Percentiles rank a stretch among this genome's conserved stretches.
phyloP scores from a whole-genome alignment of 371 early-diverging fungal species.

The Blakeslea trispora region DNA sequence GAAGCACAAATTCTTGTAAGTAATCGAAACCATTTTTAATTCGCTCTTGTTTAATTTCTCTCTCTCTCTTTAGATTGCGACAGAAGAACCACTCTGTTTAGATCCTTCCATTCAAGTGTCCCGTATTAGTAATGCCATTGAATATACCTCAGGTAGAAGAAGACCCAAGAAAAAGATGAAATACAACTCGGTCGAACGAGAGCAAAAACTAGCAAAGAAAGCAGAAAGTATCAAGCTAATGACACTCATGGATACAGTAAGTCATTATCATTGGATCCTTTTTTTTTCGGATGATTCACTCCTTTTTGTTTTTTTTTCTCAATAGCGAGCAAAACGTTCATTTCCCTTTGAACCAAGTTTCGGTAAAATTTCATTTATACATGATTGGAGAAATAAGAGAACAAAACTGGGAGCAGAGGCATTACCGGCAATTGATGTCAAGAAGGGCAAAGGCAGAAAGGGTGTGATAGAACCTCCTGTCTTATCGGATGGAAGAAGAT shows the following conservation, averaged over 20 bases:
- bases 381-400: constrained; percentile 62
- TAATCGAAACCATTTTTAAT: neutral
- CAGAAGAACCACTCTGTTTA: constrained; percentile 60
- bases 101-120: constrained; percentile 63
- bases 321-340: constrained; percentile 46
- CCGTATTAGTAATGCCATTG: constrained; percentile 58
- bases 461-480: constrained; percentile 32
- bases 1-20: constrained; percentile 62
- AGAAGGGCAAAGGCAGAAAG: constrained; percentile 54
- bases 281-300: neutral
- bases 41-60: neutral
- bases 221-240: constrained; percentile 60
- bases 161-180: constrained; percentile 54
- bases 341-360: constrained; percentile 59
- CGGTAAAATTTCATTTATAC: constrained; percentile 62
- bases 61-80: constrained; percentile 43
- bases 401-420: constrained; percentile 46
- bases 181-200: constrained; percentile 63
- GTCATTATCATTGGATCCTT: too few species aligned
- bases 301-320: constrained; percentile 1
- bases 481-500: constrained; percentile 55
- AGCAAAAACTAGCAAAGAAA: constrained; percentile 60
- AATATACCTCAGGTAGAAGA: constrained; percentile 39
- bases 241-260: constrained; percentile 65
- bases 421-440: constrained; percentile 55